Percentiles rank a stretch among this genome's conserved stretches.
phyloP scores from a whole-genome alignment of 139 green algal genomes.

The Chlorella sp. region DNA sequence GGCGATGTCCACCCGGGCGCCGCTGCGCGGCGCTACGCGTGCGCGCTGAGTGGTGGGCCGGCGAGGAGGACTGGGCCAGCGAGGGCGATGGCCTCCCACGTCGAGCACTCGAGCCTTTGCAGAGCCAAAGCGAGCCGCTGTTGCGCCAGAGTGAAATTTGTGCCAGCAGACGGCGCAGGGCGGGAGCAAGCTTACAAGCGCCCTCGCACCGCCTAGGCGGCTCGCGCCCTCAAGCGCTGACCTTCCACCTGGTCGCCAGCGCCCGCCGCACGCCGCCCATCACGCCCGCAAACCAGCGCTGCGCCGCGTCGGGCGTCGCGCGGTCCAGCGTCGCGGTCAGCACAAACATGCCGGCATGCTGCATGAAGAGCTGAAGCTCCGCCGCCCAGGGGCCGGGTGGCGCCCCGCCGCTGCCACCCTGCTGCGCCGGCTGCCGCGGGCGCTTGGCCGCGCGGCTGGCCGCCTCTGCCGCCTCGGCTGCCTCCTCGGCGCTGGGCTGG shows the following conservation, averaged over 20 bases:
- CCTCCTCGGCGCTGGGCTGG: background rate
- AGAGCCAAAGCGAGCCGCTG: no score
- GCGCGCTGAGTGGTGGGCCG: no score
- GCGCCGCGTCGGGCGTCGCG: background rate
- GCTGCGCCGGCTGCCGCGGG: background rate
- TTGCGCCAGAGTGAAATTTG: no score
- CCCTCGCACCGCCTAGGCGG: no score
- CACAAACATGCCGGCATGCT: conserved; percentile 19
- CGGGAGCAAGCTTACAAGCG: no score
- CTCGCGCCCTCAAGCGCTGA: background rate
- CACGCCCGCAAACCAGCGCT: conserved; percentile 2
- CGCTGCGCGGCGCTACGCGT: no score
- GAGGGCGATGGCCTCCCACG: no score
- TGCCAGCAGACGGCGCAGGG: no score
- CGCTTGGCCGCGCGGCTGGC: background rate
- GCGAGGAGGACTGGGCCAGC: no score
- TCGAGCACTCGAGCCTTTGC: no score
- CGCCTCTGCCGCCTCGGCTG: background rate
- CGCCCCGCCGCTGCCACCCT: background rate
- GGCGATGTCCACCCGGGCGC: no score
- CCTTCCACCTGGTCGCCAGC: background rate
- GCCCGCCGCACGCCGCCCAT: background rate
- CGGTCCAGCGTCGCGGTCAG: background rate
- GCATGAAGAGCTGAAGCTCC: conserved; percentile 7
- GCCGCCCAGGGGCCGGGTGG: background rate